Conservation (phyloP, 306 rosid genomes). For the Cucurbita moschata region DNA sequence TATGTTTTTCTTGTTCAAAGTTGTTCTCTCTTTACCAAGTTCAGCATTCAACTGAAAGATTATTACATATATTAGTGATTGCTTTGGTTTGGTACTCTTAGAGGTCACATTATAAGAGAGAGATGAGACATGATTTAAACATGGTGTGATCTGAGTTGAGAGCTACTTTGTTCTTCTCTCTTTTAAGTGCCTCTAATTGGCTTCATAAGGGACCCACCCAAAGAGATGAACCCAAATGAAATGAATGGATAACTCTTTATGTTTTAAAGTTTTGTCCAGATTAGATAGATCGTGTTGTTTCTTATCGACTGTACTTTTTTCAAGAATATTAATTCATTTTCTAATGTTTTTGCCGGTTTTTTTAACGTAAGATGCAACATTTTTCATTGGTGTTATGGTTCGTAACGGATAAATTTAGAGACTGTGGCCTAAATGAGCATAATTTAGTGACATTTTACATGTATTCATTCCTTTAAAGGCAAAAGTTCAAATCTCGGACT, state of each 20-base stretch:
- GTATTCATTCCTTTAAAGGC: too few relatives aligned
- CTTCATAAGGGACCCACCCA: background rate
- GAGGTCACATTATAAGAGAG: background rate
- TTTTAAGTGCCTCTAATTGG: background rate
- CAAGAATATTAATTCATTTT: background rate
- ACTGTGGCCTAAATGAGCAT: background rate
- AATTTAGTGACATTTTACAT: too few relatives aligned
- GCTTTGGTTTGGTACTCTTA: background rate
- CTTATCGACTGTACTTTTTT: background rate
- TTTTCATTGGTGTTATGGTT: background rate
- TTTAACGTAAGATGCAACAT: background rate
- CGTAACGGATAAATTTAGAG: background rate
- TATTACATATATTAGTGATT: background rate
- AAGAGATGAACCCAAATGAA: background rate
- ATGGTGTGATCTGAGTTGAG: background rate
- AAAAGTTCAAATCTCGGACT: too few relatives aligned
- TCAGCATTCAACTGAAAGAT: background rate
- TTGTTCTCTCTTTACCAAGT: background rate
- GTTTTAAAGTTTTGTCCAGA: background rate
- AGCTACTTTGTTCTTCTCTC: background rate
- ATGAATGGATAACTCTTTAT: background rate
- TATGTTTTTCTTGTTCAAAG: background rate
- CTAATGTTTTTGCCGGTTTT: background rate
- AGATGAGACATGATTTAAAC: background rate
- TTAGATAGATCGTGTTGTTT: too few relatives aligned